Conservation (phyloP, 345 rosid genomes). For the Salix arbutifolia region DNA sequence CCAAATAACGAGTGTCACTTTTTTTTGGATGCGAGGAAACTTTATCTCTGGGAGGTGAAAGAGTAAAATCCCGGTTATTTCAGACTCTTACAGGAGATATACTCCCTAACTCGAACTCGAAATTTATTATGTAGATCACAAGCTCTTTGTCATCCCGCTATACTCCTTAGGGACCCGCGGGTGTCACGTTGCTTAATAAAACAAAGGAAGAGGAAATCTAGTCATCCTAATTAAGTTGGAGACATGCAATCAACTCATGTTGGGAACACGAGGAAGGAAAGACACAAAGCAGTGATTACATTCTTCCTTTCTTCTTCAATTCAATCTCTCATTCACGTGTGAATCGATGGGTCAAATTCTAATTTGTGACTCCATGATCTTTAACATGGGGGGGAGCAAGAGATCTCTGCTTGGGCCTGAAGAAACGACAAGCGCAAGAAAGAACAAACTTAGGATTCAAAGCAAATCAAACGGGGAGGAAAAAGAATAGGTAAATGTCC, state of each 20-base stretch:
- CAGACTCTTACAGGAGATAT: no score
- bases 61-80: accelerated
- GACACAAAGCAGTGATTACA: conserved; percentile 19
- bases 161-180: background rate
- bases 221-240: conserved; percentile 9
- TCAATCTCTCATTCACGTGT: conserved; percentile 32
- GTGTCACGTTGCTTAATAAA: background rate
- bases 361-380: background rate
- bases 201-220: background rate
- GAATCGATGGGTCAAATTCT: conserved; percentile 25
- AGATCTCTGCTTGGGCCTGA: conserved; percentile 43
- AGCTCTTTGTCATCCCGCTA: no score
- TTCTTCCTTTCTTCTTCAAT: background rate
- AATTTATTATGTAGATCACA: no score
- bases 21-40: no score
- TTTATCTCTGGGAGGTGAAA: no score
- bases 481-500: conserved; percentile 35
- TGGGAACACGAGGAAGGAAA: conserved; percentile 43
- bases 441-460: background rate
- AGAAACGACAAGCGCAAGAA: conserved; percentile 30
- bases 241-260: conserved; percentile 43
- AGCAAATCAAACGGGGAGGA: conserved; percentile 3
- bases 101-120: accelerated
- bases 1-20: no score
- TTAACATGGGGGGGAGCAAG: conserved; percentile 33